Base-by-base conservation (phyloP, 352 stramenopile species). In the Globisporangium uncinulatum region DNA sequence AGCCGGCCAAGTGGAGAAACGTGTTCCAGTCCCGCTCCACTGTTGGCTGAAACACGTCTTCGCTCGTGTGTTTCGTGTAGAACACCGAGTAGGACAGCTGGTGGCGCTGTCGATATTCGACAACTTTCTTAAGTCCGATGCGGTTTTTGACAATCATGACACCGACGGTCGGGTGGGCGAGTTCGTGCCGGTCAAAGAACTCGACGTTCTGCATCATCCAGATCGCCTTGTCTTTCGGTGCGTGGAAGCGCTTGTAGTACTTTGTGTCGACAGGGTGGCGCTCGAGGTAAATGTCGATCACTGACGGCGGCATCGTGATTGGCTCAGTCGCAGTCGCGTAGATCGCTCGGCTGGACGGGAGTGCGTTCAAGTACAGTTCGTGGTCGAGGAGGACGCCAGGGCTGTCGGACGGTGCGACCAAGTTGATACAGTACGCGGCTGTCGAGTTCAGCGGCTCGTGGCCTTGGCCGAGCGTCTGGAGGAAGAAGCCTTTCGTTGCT, bases 131-230 rank as follows among this genome's bases (percentile, higher is more conserved):
- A 11, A 92, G 67, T 0, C 79, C 76, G 44, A 92, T 85, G 39
- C 79, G 76, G 46, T 89, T 92, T 61, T 92, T 92, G 37, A 88
- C 80, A 49, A 92, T 79, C 68, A 92, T 85, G n/a, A 92, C 79
- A 20, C 83, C 83, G 7, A 92, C 75, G 19, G 69, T 75, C 8
- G 83, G 83, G 48, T 87, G 74, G 15, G 66, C 59, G 37, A 92
- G 64, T 54, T 92, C 83, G 56, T 92, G 83, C 46, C 80, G 74
- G 50, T 92, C 83, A 43, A 92, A 92, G 57, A 89, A 89, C 60
- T 92, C 79, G 54, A 84, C 75, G 63, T 92, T 89, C 59, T 89
- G 78, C 80, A 92, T 87, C 76, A 92, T 87, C 83, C 83, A 92
- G 54, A 92, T 87, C 20, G 74, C 76, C 62, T 92, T 92, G 43